Evolutionary conservation across 768 basidiomycete genomes (phyloP).

Genomic region (Amyloporia xantha): DNA sequence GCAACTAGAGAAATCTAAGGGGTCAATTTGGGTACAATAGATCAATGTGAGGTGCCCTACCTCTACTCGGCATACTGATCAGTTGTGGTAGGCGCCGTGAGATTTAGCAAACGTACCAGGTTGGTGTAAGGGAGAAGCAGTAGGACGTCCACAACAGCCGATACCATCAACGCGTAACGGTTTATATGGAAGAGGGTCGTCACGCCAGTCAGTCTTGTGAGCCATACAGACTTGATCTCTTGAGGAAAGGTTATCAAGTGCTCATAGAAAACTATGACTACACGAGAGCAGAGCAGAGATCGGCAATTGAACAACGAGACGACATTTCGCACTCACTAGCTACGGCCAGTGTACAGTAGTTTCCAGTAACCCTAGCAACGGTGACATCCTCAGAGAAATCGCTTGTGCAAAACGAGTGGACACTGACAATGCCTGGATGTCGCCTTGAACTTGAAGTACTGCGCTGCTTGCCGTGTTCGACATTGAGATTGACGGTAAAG

Average conservation of each 20-base stretch:
- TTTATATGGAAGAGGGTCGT: slow-evolving; percentile 6
- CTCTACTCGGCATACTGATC: neutral
- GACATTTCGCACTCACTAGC: neutral
- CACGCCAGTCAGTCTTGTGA: slow-evolving; percentile 3
- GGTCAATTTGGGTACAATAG: neutral
- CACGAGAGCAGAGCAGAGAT: neutral
- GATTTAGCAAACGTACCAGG: neutral
- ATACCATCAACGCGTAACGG: neutral
- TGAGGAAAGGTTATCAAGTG: slow-evolving; percentile 4
- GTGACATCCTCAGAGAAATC: neutral
- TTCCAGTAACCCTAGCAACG: neutral
- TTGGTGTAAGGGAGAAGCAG: neutral
- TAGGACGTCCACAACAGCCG: neutral
- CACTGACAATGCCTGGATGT: neutral
- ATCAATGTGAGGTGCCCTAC: neutral
- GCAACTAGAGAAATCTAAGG: neutral
- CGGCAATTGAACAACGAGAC: neutral
- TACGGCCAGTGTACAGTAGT: neutral
- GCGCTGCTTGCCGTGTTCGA: too few species aligned
- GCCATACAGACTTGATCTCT: slow-evolving; percentile 5
- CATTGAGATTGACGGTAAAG: too few species aligned
- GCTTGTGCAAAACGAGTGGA: neutral
- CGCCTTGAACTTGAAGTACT: neutral
- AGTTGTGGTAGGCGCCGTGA: too few species aligned
- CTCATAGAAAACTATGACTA: slow-evolving; percentile 9